phyloP scores from a whole-genome alignment of 139 green algal species.

The Trebouxia sp. region DNA sequence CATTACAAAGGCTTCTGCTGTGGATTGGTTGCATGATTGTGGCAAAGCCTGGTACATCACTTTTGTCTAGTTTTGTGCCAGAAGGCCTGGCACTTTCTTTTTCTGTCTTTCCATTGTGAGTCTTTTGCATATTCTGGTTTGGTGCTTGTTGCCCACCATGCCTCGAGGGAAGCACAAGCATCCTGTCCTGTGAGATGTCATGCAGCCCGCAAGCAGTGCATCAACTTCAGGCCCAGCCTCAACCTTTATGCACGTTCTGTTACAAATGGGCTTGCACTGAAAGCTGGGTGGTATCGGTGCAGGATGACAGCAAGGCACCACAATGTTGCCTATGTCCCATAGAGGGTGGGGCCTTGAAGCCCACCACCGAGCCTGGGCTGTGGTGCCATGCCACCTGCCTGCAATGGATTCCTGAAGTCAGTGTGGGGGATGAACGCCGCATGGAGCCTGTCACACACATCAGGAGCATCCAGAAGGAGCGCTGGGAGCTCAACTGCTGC shows the following conservation, averaged over 20 bases:
- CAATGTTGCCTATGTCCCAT: conserved; percentile 94
- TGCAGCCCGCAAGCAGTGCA: no score
- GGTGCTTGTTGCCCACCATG: no score
- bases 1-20: no score
- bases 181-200: no score
- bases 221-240: background rate
- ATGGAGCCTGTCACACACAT: conserved; percentile 89
- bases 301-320: conserved; percentile 56
- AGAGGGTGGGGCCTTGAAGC: conserved; percentile 87
- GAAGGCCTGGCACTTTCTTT: background rate
- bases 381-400: conserved; percentile 89
- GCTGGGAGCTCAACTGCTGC: conserved; percentile 88
- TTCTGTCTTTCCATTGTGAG: background rate
- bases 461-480: conserved; percentile 77
- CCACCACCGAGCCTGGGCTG: conserved; percentile 66
- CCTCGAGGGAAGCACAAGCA: no score
- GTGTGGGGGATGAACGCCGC: conserved; percentile 33
- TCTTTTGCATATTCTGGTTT: background rate
- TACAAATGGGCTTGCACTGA: background rate
- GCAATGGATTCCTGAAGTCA: conserved; percentile 82
- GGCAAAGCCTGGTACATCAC: no score
- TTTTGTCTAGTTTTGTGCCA: no score
- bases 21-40: no score
- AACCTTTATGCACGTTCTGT: background rate
- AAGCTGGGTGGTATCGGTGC: background rate